Base-by-base conservation (phyloP, 768 basidiomycete genomes). In the Ephemerocybe angulata region DNA sequence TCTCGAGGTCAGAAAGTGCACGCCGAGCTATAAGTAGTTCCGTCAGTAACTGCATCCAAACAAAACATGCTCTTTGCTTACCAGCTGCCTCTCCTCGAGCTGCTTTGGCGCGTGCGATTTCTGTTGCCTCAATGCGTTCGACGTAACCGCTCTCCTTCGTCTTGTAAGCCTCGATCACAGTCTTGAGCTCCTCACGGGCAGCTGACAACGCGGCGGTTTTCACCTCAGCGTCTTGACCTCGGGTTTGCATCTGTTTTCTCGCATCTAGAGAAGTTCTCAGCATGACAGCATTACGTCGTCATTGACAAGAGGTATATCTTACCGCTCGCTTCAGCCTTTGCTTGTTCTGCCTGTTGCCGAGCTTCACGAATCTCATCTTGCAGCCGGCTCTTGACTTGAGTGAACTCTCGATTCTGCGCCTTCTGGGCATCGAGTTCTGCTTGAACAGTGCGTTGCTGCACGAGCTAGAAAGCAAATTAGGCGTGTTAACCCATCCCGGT, bases 401-500 rank as follows among this genome's bases (percentile, higher is more conserved):
- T 67, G 8, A 83, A 69, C 52, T 89, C 88, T 38, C 82, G 79
- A 38, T 84, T 68, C 60, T 87, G 86, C 47, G 74, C 75, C n/a
- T 81, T 79, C 50, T 84, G 78, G 3, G 78, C 74, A 62, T 92
- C 83, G 33, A 90, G 63, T 66, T 92, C 87, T 30, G 76, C 75
- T 54, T 85, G 84, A 25, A 80, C 70, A 5, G 79, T 77, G 22
- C 83, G 78, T 64, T 89, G 86, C 63, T 87, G 87, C 11, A 83
- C 78, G 29, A 86, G 65, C 87, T 90, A 35, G 4, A 27, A 44
- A 37, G 21, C 31, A 41, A 35, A 21, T 54, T 8, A 52, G 27
- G 1, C 10, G 58, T n/a, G 19, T 15, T 5, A 50, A 19, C 19
- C 8, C 19, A 6, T 11, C 24, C n/a, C 35, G 17, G 24, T 37